Percentiles rank a stretch among this genome's conserved stretches.
These are phyloP conservation scores for Sphaerulina musiva DNA, from an alignment of 2,329 filamentous ascomycete genomes.

Conservation along the genomic window DNA sequence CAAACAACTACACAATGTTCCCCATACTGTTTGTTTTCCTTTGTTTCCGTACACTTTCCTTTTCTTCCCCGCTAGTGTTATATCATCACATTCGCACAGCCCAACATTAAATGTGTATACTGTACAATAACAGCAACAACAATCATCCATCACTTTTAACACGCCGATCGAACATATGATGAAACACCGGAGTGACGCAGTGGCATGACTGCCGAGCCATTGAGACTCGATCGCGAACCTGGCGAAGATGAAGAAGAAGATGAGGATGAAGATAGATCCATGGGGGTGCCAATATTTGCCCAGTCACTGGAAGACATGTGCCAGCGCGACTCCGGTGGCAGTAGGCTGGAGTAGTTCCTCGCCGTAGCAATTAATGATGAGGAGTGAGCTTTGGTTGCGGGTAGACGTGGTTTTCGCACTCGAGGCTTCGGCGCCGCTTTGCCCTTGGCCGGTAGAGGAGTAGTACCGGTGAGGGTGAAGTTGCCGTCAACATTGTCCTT, in stretches of 20 bases:
- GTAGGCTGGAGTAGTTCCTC: slow-evolving; percentile 2
- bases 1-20: background rate
- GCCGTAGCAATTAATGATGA: slow-evolving; percentile 5
- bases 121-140: background rate
- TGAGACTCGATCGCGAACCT: background rate
- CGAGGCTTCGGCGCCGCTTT: slow-evolving; percentile 8
- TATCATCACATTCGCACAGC: no score
- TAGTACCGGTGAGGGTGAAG: background rate
- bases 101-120: background rate
- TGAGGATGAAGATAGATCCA: background rate
- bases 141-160: background rate
- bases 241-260: background rate
- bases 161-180: background rate
- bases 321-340: slow-evolving; percentile 1
- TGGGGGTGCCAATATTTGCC: background rate
- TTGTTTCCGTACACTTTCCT: background rate
- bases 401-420: background rate
- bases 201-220: slow-evolving; percentile 1
- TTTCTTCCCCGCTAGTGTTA: background rate
- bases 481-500: slow-evolving; percentile 1
- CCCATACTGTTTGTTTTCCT: background rate
- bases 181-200: background rate
- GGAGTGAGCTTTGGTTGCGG: background rate
- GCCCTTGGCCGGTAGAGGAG: background rate
- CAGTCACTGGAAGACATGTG: slow-evolving; percentile 1